Conservation (phyloP, 176 grass and related monocot species). For the Aechmea fasciata region DNA sequence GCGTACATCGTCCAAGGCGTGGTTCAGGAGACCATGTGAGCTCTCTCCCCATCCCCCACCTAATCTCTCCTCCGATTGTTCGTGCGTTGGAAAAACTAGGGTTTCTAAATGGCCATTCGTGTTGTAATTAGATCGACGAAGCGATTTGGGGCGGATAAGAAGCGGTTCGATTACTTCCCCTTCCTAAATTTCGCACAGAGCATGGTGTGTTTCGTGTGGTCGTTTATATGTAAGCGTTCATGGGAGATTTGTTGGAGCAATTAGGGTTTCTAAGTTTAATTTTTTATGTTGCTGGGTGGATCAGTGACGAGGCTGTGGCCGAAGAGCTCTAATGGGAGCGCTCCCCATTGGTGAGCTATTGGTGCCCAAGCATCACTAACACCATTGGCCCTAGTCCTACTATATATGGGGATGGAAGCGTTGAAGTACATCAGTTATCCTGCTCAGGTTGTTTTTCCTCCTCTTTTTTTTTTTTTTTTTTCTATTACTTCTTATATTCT, state of each 20-base stretch:
- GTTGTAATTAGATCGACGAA: constrained; percentile 71
- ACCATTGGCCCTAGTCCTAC: constrained; percentile 86
- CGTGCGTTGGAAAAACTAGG: neutral
- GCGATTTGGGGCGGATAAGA: constrained; percentile 68
- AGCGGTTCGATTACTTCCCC: constrained; percentile 79
- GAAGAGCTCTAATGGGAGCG: constrained; percentile 36
- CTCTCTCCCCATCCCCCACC: neutral
- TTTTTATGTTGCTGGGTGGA: neutral
- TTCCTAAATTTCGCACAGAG: constrained; percentile 96
- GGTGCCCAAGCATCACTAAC: constrained; percentile 77
- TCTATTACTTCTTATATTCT: neutral
- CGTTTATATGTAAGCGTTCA: constrained; percentile 63
- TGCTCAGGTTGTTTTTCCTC: constrained; percentile 43
- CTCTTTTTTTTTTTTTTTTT: neutral
- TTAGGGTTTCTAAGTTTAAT: constrained; percentile 1
- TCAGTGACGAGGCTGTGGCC: constrained; percentile 88
- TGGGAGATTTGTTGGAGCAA: neutral
- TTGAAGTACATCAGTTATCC: constrained; percentile 99
- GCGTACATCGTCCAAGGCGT: constrained; percentile 91
- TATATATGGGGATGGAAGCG: constrained; percentile 95
- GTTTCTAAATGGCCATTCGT: neutral
- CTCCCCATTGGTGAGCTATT: constrained; percentile 69
- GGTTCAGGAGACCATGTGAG: constrained; percentile 88
- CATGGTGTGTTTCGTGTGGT: constrained; percentile 77
- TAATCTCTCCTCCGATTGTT: neutral